phyloP scores from a whole-genome alignment of 805 yeast species.

The Metschnikowia hibisci region DNA sequence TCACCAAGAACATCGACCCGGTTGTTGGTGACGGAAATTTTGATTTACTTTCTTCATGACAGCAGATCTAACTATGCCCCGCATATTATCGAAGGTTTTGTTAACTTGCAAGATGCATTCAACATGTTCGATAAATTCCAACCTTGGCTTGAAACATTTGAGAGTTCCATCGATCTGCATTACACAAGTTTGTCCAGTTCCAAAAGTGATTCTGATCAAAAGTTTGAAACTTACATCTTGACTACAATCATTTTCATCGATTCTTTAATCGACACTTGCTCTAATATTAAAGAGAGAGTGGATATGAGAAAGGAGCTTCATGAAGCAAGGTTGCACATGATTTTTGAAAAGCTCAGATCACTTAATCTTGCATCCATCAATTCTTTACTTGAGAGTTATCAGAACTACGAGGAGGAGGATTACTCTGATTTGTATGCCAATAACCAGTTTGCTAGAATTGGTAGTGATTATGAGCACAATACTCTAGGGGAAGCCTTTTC shows the following conservation, averaged over 20 bases:
- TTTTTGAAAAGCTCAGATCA: constrained; percentile 33
- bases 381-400: constrained; percentile 37
- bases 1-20: constrained; percentile 41
- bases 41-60: constrained; percentile 31
- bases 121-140: constrained; percentile 37
- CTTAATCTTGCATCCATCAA: constrained; percentile 30
- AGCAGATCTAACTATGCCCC: constrained; percentile 20
- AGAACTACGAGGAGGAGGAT: constrained; percentile 38
- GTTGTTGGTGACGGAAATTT: constrained; percentile 38
- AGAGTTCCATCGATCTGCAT: constrained; percentile 32
- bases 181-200: constrained; percentile 15
- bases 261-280: constrained; percentile 28
- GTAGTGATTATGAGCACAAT: constrained; percentile 8
- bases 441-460: constrained; percentile 6
- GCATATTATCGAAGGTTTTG: constrained; percentile 30
- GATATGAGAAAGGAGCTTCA: constrained; percentile 33
- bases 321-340: constrained; percentile 32
- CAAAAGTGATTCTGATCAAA: constrained; percentile 15
- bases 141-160: constrained; percentile 40
- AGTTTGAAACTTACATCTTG: constrained; percentile 31
- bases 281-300: constrained; percentile 25
- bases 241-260: constrained; percentile 37
- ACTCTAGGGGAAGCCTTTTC: constrained; percentile 15
- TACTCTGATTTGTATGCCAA: constrained; percentile 22
- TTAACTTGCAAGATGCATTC: constrained; percentile 29